Base-by-base conservation (phyloP, 176 grass and related monocot genomes). In the Calamus simplicifolius region DNA sequence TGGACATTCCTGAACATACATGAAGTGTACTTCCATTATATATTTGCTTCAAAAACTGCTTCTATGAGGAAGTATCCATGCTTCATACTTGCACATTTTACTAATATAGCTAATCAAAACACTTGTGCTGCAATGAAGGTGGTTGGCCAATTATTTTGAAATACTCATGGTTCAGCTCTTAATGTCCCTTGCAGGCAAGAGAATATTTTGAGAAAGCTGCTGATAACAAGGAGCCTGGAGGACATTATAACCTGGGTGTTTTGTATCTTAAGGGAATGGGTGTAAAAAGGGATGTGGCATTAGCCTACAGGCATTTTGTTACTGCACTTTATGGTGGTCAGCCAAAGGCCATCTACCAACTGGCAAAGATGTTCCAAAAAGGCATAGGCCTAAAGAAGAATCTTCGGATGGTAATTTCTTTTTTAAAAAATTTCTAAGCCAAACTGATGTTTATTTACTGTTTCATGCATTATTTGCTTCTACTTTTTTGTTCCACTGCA, bases 271-370 rank as follows among this genome's bases (percentile, higher is more conserved):
- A 99, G 82, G 94, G 94, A 53, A 81, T 89, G 68, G 94, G 94
- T 76, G 94, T 99, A 38, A 93, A 99, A 57, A 89, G 70, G 62
- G 81, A 99, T 83, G 69, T 93, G 50, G 70, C 53, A 52, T 28
- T 27, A 26, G 94, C 94, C 43, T 79, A 79, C 73, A 81, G 81
- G 67, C 52, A 55, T 64, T 85, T 99, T 65, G 73, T 99, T 59
- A 69, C 27, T 54, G 94, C 94, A 56, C 88, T 86, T 72, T 86
- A 99, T 85, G 81, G 52, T 17, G 94, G 88, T 56, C 88, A 99
- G 43, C 94, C 94, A 69, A 99, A 99, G 78, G 94, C 94, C 67
- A 81, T 99, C 55, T 99, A 92, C 68, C 94, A 99, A 80, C 76
- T 99, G 51, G 94, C 94, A 18, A 99, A 91, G 57, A 69, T 99